Base-by-base conservation (phyloP, 805 yeast genomes). In the Spathaspora arborariae region DNA sequence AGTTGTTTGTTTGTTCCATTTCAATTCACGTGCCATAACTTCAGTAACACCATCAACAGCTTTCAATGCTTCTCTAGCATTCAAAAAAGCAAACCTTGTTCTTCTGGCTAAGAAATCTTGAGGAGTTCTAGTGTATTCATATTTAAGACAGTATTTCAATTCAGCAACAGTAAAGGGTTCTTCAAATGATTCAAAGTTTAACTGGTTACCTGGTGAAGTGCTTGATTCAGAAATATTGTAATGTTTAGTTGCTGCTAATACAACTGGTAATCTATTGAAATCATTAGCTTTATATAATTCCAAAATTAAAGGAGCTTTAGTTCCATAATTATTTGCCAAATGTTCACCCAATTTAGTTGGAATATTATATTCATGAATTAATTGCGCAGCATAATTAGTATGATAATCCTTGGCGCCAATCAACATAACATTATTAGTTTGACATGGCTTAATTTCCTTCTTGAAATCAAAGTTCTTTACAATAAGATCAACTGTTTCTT, bases 131-230 rank as follows among this genome's bases (percentile, higher is more conserved):
- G 88, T 81, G 65, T 89, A 88, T 72, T 91, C 98, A 68, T 88
- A 79, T 51, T 80, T 72, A 56, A 89, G 75, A 10, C 89, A 84
- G 70, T 90, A 92, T 60, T 82, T 77, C 65, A 92, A 76, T 72
- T 91, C 98, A 45, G 94, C 97, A 59, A 90, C 79, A 46, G 95
- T 88, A 71, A 89, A 91, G 56, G 96, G 96, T 68, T 84, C 85
- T 53, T 82, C 85, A 58, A 81, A 85, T 38, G 74, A 69, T 51
- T 72, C 75, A 59, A 68, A 70, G 35, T 67, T 63, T 68, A 81
- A 57, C 58, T 55, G 47, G 68, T 64, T 73, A 51, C 53, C 68
- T 20, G 50, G 49, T 27, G 62, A 54, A 22, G 59, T 64, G 7
- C 41, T 39, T 9, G 52, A 41, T 15, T 58, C 58, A 15, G 68